Conservation (phyloP, 108 stramenopile species). For the Aurantiochytrium sp. region DNA sequence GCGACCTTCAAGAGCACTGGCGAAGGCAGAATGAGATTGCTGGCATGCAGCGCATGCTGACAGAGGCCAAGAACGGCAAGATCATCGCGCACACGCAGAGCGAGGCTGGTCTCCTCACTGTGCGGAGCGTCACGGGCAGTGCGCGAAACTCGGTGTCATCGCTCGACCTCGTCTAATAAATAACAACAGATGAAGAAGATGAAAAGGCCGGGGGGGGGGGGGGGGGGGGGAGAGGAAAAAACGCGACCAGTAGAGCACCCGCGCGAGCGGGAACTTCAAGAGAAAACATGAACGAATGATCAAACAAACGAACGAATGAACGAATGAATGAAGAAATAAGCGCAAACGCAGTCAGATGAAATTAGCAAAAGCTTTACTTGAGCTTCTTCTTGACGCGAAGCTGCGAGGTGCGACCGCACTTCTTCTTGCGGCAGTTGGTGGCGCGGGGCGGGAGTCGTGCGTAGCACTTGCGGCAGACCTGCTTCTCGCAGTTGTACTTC, state of each 20-base stretch:
- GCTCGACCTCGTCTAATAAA: neutral
- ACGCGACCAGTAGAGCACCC: too few relatives aligned
- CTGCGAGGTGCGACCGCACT: conserved; percentile 98
- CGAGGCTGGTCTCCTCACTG: neutral
- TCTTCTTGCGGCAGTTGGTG: conserved; percentile 99
- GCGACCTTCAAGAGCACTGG: neutral
- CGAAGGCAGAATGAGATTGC: neutral
- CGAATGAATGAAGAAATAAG: too few relatives aligned
- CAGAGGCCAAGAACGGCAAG: neutral
- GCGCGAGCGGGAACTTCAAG: too few relatives aligned
- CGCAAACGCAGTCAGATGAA: too few relatives aligned
- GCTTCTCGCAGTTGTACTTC: conserved; percentile 98
- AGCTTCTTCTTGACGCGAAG: conserved; percentile 99
- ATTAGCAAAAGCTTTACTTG: conserved; percentile 55
- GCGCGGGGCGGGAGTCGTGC: conserved; percentile 98
- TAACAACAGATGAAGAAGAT: too few relatives aligned
- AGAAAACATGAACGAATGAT: too few relatives aligned
- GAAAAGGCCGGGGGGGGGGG: too few relatives aligned
- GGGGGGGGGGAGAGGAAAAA: too few relatives aligned
- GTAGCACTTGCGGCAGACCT: conserved; percentile 96
- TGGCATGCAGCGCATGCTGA: neutral
- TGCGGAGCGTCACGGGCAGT: neutral
- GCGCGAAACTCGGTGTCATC: neutral
- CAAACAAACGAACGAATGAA: too few relatives aligned
- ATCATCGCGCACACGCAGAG: neutral